A percentile compares a stretch with the other conserved stretches of the same genome.
Evolutionary conservation across 2,329 filamentous ascomycete species (phyloP).

Genomic region (Beauveria caledonica): DNA sequence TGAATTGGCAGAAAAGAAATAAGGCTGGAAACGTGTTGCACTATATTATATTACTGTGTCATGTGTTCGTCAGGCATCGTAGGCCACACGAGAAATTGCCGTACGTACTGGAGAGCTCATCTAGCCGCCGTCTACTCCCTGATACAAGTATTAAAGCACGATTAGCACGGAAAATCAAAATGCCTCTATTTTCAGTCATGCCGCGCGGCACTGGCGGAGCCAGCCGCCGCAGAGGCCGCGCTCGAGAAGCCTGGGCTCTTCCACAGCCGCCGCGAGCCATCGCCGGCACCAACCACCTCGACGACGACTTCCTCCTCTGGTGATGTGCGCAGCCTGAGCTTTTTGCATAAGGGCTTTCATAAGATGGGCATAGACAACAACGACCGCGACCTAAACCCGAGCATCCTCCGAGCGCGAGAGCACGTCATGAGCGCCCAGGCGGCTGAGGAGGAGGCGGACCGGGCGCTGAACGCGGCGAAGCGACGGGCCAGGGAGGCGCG

Average conservation of each 20-base stretch:
- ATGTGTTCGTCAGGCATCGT: background rate
- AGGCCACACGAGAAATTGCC: background rate
- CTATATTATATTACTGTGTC: background rate
- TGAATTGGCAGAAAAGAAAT: background rate
- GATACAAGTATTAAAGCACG: too few relatives aligned
- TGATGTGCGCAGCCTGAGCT: slow-evolving; percentile 18
- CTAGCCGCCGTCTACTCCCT: too few relatives aligned
- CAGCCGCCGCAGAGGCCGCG: slow-evolving; percentile 23
- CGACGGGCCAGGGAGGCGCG: slow-evolving; percentile 53
- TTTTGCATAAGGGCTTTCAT: slow-evolving; percentile 28
- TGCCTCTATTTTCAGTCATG: slow-evolving; percentile 27
- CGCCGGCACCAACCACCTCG: slow-evolving; percentile 21
- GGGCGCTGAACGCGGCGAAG: slow-evolving; percentile 50
- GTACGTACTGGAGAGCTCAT: background rate
- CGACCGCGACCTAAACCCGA: slow-evolving; percentile 44
- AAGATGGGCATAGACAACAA: slow-evolving; percentile 33
- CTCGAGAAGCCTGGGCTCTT: slow-evolving; percentile 31
- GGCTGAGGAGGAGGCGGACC: slow-evolving; percentile 57
- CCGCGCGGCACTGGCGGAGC: slow-evolving; percentile 24
- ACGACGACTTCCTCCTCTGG: slow-evolving; percentile 13
- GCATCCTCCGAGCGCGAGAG: slow-evolving; percentile 53
- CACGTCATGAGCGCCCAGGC: slow-evolving; percentile 53
- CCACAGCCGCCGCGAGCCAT: slow-evolving; percentile 22
- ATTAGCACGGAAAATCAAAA: slow-evolving; percentile 1
- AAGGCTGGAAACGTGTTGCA: too few relatives aligned